These are phyloP conservation scores for Silene coronaria DNA, from an alignment of 179 eudicot genomes.

Conservation along the genomic window DNA sequence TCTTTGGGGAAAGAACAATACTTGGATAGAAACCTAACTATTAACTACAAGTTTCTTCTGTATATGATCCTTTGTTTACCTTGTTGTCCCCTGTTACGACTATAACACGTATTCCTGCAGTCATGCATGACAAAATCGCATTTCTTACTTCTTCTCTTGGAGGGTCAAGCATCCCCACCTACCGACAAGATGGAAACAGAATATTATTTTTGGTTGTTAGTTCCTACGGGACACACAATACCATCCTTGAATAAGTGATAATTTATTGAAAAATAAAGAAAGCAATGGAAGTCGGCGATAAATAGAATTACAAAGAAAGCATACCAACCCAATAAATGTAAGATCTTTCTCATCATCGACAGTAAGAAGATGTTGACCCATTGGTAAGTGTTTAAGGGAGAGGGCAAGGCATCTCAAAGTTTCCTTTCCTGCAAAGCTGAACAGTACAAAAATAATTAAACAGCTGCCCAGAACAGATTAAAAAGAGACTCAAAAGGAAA, in stretches of 20 bases:
- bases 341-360: constrained; percentile 85
- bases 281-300: background rate
- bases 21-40: background rate
- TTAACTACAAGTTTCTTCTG: background rate
- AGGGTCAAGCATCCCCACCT: constrained; percentile 99
- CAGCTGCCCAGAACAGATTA: background rate
- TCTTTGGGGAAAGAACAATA: too few species aligned
- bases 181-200: constrained; percentile 16
- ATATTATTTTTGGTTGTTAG: constrained; percentile 2
- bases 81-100: constrained; percentile 99
- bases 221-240: background rate
- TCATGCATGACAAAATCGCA: constrained; percentile 88
- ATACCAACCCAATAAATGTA: constrained; percentile 99
- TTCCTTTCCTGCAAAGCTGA: constrained; percentile 98
- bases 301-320: constrained; percentile 43
- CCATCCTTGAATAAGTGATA: background rate
- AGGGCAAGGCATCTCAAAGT: constrained; percentile 91
- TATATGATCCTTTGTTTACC: constrained; percentile 33
- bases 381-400: constrained; percentile 75
- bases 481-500: background rate
- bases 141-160: constrained; percentile 88
- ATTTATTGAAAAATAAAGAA: background rate
- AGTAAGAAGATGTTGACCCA: constrained; percentile 64
- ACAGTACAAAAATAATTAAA: constrained; percentile 15
- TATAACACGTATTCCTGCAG: constrained; percentile 96